These are phyloP conservation scores for Lasiosphaeria hispida DNA, from an alignment of 495 filamentous ascomycete species.

Conservation along the genomic window DNA sequence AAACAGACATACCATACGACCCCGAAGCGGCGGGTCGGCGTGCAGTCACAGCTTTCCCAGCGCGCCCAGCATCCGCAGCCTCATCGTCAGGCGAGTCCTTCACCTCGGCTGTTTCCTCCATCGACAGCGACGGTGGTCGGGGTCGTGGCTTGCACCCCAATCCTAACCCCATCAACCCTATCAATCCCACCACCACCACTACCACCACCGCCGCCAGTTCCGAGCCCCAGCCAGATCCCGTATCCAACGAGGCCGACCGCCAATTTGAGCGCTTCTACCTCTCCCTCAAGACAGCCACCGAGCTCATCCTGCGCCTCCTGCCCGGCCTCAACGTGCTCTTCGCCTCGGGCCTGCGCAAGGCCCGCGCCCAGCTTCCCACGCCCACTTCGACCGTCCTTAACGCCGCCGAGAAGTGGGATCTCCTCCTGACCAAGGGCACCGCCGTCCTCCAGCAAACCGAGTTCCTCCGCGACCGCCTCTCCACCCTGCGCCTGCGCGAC, in stretches of 20 bases:
- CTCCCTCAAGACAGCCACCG: conserved; percentile 61
- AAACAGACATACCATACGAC: conserved; percentile 25
- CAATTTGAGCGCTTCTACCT: conserved; percentile 75
- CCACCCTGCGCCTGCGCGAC: conserved; percentile 71
- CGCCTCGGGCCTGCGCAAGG: conserved; percentile 41
- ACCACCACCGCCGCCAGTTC: not conserved
- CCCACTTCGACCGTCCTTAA: conserved; percentile 29
- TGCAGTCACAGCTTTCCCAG: conserved; percentile 32
- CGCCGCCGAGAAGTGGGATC: conserved; percentile 60
- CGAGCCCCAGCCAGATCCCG: not conserved
- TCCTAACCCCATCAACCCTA: not conserved
- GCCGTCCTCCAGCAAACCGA: conserved; percentile 59
- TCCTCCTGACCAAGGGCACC: conserved; percentile 57
- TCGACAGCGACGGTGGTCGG: conserved; percentile 26
- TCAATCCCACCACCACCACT: not conserved
- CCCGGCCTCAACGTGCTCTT: conserved; percentile 63
- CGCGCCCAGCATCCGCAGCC: conserved; percentile 45
- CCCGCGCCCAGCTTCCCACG: conserved; percentile 19
- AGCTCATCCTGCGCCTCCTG: conserved; percentile 59
- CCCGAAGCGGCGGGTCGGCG: conserved; percentile 18
- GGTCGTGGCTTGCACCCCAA: conserved; percentile 11
- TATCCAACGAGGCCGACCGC: conserved; percentile 44
- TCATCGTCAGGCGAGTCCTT: conserved; percentile 76
- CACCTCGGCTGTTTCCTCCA: conserved; percentile 50
- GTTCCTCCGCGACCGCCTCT: conserved; percentile 59